Base-by-base conservation (phyloP, 768 basidiomycete species). In the Daedalea quercina region DNA sequence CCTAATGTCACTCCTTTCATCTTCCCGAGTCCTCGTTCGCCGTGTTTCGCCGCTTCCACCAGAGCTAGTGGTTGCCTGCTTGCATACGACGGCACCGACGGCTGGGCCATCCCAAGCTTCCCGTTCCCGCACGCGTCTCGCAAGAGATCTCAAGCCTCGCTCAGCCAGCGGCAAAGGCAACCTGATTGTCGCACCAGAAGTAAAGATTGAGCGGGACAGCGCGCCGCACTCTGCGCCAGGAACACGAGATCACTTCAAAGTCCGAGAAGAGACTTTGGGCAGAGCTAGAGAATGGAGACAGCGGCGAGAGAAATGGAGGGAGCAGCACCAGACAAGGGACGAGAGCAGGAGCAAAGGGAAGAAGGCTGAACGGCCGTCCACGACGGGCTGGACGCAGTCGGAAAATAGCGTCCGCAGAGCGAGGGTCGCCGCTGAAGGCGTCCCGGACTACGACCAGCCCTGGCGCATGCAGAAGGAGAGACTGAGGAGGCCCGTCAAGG, bases 41-140 rank as follows among this genome's bases (percentile, higher is more conserved):
- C 28, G 20, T 54, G 42, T 34, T 1, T 37, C 45, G 8, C 44
- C 11, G 19, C 25, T 61, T 25, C 60, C 60, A 15, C 53, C 44
- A 13, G 60, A 61, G 44, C 46, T 58, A 28, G 19, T 55, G 41
- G 20, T 54, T 19, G 50, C 55, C 15, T 61, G 57, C 28, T 35
- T 61, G 3, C 60, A 61, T 22, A 58, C 60, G 1, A 53, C 60
- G n/a, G 22, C 41, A 7, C 45, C 11, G n/a, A 45, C 35, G 17
- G 15, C 26, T 8, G 20, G 17, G 15, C 34, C 23, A 19, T 11
- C 25, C 8, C 33, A 8, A 37, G 19, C 12, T 17, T 37, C 55
- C 13, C 56, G 61, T 3, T 62, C 63, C 3, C 54, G 60, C 2
- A 64, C 53, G 12, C 63, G 62, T 11, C 60, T 65, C 20, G 61